Base-by-base conservation (phyloP, 208 protist genomes). In the Crithidia fasciculata region DNA sequence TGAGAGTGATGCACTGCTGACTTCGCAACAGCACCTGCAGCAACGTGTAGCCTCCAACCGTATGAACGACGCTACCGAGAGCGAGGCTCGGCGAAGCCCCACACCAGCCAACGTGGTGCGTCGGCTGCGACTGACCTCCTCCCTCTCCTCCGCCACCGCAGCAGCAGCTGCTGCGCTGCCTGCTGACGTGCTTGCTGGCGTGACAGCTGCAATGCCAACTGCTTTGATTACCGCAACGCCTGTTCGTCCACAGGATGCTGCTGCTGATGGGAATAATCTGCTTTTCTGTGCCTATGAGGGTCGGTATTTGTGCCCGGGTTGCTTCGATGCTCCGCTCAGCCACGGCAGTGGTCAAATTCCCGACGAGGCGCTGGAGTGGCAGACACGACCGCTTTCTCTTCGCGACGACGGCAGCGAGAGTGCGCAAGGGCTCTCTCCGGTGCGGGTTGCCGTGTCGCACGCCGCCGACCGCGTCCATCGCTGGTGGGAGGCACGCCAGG, bases 221-320 rank as follows among this genome's bases (percentile, higher is more conserved):
- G 43, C 8, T 4, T 28, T 28, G 28, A 28, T 28, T 28, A 28
- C 28, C 28, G 28, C 28, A 28, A 28, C 28, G 28, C 28, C 28
- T 28, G 28, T 28, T 28, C 28, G 28, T 28, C 28, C 28, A 28
- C 28, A 28, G 28, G 28, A 28, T 1, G 28, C 28, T 28, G 28
- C 28, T 28, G 28, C 6, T 9, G 59, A 52, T 9, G n/a, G 9
- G 6, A 28, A 28, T 5, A 50, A 53, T 16, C 53, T 40, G 7
- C 43, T 56, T 7, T 78, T 72, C 66, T 78, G 74, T 36, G 62
- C 62, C 8, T 78, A 62, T 6, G 66, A 78, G 28, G 74, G 74
- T 3, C 50, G 39, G 5, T 78, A 69, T n/a, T 16, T 78, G 19
- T 78, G 74, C 74, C 5, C 15, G 10, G 12, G 43, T n/a, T 78